Conservation (phyloP, 441 rosid species). For the Hura crepitans region DNA sequence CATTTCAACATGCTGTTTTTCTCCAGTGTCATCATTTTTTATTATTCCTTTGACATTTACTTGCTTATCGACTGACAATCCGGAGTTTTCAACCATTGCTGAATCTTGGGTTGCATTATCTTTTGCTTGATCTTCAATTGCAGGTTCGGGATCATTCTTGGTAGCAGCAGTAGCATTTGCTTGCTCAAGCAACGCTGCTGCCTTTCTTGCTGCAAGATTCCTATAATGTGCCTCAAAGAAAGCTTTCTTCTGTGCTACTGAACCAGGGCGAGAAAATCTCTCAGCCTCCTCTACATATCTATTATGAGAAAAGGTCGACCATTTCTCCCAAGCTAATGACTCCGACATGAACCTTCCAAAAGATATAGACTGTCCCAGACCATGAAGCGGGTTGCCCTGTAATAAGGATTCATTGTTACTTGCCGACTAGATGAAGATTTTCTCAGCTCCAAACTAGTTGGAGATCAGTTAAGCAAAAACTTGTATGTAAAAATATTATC, state of each 20-base stretch:
- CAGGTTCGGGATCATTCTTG: constrained; percentile 20
- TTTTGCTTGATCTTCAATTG: constrained; percentile 4
- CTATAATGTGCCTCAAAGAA: constrained; percentile 80
- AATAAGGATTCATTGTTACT: constrained; percentile 3
- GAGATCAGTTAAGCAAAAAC: neutral
- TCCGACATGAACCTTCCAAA: constrained; percentile 83
- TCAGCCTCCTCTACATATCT: constrained; percentile 81
- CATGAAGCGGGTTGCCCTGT: constrained; percentile 53
- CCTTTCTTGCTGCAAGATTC: constrained; percentile 62
- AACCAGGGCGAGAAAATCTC: constrained; percentile 72
- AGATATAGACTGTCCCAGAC: constrained; percentile 68
- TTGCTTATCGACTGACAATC: constrained; percentile 16
- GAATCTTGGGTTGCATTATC: constrained; percentile 26
- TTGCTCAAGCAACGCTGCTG: constrained; percentile 32
- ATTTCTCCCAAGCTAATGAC: constrained; percentile 76
- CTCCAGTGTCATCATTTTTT: constrained; percentile 12
- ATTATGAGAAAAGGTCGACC: constrained; percentile 84
- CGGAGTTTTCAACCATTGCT: constrained; percentile 10
- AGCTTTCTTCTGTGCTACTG: constrained; percentile 86
- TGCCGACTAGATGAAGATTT: neutral
- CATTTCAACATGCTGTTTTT: constrained; percentile 12
- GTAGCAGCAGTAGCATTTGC: constrained; percentile 25
- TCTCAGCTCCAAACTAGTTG: neutral
- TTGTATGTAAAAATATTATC: neutral
- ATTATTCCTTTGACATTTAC: constrained; percentile 20